Evolutionary conservation across 2,329 filamentous ascomycete species (phyloP).

Genomic region (Neobulgaria alba): DNA sequence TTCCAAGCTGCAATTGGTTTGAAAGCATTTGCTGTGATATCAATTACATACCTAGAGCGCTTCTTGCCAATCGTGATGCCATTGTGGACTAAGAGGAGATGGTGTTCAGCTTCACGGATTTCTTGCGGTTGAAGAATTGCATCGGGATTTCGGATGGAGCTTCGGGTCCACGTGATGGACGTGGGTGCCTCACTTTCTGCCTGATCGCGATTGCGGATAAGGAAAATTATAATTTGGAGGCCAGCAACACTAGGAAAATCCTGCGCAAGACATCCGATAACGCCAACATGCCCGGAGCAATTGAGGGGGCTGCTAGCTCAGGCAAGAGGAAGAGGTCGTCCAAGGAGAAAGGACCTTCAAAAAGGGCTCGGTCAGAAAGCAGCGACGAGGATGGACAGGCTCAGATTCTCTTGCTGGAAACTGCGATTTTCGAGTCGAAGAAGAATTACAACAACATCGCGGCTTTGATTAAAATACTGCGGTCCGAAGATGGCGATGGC

Average conservation of each 20-base stretch:
- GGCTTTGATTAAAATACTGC: slow-evolving; percentile 54
- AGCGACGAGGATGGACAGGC: slow-evolving; percentile 48
- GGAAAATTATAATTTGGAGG: slow-evolving; percentile 6
- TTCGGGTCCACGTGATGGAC: slow-evolving; percentile 9
- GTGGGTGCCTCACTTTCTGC: slow-evolving; percentile 1
- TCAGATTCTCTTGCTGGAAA: slow-evolving; percentile 67
- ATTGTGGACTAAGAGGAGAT: slow-evolving; percentile 64
- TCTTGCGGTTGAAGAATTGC: slow-evolving; percentile 21
- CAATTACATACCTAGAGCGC: slow-evolving; percentile 73
- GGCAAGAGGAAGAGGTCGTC: slow-evolving; percentile 42
- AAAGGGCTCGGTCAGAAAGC: slow-evolving; percentile 35
- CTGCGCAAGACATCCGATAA: not conserved
- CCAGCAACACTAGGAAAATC: slow-evolving; percentile 1
- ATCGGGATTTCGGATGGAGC: slow-evolving; percentile 18
- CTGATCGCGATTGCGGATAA: slow-evolving; percentile 1
- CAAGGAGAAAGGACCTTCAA: slow-evolving; percentile 36
- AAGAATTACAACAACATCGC: slow-evolving; percentile 90
- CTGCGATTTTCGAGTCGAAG: slow-evolving; percentile 73
- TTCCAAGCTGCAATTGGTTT: slow-evolving; percentile 17
- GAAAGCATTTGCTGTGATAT: slow-evolving; percentile 4
- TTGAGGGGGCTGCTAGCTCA: slow-evolving; percentile 10
- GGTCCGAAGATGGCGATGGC: slow-evolving; percentile 39
- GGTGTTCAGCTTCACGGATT: slow-evolving; percentile 32
- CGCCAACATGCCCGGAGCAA: slow-evolving; percentile 22
- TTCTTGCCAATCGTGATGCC: slow-evolving; percentile 96